Base-by-base conservation (phyloP, 225 moss, liverwort and hornwort genomes). In the Pseudoscleropodium purum region DNA sequence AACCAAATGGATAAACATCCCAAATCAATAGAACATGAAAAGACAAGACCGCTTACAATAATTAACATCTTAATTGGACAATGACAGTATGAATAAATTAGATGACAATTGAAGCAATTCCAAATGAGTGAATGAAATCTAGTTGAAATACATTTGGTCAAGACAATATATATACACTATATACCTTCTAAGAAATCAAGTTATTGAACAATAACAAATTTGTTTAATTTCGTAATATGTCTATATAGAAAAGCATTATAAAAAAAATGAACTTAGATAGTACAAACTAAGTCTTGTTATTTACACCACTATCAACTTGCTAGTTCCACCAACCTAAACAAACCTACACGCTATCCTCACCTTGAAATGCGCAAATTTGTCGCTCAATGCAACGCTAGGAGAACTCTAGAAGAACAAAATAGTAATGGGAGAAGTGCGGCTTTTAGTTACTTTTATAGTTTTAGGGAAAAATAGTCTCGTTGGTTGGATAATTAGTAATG, bases 41-140 rank as follows among this genome's bases (percentile, higher is more conserved):
- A 39, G 29, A 11, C 18, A n/a, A 80, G 26, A 59, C 3, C 0
- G 0, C 39, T 59, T 11, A 18, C 2, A 1, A 39, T 18, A 1
- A 80, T 39, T 39, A 59, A 39, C 2, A 2, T 1, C 7, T 7
- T n/a, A 57, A 26, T 11, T 37, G 6, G 2, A 56, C 10, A 79
- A 37, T n/a, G 16, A n/a, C 9, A 79, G n/a, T 10, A 25, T 56
- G 10, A 19, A 45, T 9, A 61, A 47, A 36, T 36, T 25, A 61
- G 13, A 74, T 47, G 11, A 45, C 4, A 36, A 36, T 13, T 59
- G 5, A 57, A 39, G 18, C 1, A 2, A 29, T 59, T 39, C 4
- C 2, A 36, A 45, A 47, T 1, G 1, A 2, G 18, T 36, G 2
- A 75, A 61, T 13, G 34, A 20, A 45, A 74, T 39, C 10, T 41